Conservation (phyloP, 176 grass and related monocot genomes). For the Cocos nucifera region DNA sequence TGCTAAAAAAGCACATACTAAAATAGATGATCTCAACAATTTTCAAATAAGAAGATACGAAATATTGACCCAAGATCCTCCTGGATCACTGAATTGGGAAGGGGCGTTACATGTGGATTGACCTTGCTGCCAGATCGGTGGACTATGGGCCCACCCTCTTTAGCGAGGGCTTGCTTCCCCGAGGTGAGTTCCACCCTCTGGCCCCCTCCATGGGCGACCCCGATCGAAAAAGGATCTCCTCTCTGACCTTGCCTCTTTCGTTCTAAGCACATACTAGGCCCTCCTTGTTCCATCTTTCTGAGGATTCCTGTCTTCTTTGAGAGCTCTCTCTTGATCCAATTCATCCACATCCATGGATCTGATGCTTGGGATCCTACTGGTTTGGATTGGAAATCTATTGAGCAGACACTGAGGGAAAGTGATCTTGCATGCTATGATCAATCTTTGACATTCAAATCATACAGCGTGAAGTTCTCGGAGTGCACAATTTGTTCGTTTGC, state of each 20-base stretch:
- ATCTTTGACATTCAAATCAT: conserved; percentile 43
- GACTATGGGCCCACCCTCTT: conserved; percentile 76
- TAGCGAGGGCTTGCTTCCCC: conserved; percentile 72
- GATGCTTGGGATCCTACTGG: conserved; percentile 43
- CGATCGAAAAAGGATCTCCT: conserved; percentile 57
- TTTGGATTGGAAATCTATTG: conserved; percentile 55
- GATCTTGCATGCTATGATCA: conserved; percentile 54
- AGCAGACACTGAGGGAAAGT: conserved; percentile 54
- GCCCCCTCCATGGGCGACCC: conserved; percentile 69
- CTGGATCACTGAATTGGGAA: conserved; percentile 78
- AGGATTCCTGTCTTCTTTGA: conserved; percentile 85
- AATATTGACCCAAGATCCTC: no score
- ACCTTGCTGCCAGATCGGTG: conserved; percentile 69
- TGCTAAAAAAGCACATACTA: no score
- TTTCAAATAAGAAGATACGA: no score
- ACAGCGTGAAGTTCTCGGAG: conserved; percentile 47
- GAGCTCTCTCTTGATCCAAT: conserved; percentile 56
- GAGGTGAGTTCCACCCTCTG: conserved; percentile 89
- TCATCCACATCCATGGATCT: conserved; percentile 71
- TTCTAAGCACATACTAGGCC: conserved; percentile 61
- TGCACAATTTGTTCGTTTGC: conserved; percentile 74
- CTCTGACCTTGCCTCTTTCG: conserved; percentile 56
- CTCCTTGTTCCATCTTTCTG: conserved; percentile 70
- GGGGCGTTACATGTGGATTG: conserved; percentile 92
- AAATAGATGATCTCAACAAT: no score